Base-by-base conservation (phyloP, 768 basidiomycete species). In the Tylopilus subfusipes region DNA sequence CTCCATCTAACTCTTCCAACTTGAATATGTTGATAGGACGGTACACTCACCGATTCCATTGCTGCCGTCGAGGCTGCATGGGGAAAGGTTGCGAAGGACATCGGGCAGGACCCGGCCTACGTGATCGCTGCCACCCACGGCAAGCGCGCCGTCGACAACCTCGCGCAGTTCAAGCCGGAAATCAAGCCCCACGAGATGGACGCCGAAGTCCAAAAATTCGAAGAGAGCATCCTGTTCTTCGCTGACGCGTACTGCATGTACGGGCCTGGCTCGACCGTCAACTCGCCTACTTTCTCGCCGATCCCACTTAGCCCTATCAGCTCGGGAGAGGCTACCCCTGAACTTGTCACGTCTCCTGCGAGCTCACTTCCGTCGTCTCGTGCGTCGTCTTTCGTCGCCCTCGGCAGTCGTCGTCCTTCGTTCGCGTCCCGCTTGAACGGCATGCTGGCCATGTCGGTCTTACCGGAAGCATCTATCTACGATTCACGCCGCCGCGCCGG, bases 51-150 rank as follows among this genome's bases (percentile, higher is more conserved):
- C 40, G 85, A 88, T 67, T 86, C 85, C 18, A 88, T 88, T 66
- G 71, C 81, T 19, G 83, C 85, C 4, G 85, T 88, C 56, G 85
- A 88, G 66, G 84, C 84, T 4, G 87, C 87, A 4, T 89, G 87
- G 87, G 80, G 81, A 29, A 82, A 82, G 62, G 85, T 89, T 42
- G 86, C 87, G 2, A 72, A 73, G 48, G 85, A 88, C 65, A 79
- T 89, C 48, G 84, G 84, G 50, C 78, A 81, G 69, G 84, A 86
- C 68, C 83, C 84, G 8, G 75, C 77, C 53, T 76, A 81, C 52
- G 84, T 87, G 57, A 86, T 88, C 63, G 83, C 82, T 11, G 83
- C 84, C 36, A 88, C 86, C n/a, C 87, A 90, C 67, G 87, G 87
- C 63, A 84, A 86, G 64, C 83, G 87, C 56, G 88, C 86, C 12